These are phyloP conservation scores for Paulownia fortunei DNA, from an alignment of 257 asterid species.

Conservation along the genomic window DNA sequence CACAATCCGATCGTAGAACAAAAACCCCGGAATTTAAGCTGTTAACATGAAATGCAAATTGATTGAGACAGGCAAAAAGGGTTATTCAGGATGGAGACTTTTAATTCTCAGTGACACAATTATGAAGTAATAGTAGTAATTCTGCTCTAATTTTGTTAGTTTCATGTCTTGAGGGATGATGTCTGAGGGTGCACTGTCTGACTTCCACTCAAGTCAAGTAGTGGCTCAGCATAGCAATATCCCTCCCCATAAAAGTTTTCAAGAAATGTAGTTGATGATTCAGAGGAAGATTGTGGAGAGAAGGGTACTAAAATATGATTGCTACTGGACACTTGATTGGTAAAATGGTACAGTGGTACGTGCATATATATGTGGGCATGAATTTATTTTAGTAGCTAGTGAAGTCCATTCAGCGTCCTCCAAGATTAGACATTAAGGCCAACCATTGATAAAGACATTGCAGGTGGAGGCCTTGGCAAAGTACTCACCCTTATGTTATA, in stretches of 20 bases:
- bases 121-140: no score
- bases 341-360: not conserved
- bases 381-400: constrained; percentile 4
- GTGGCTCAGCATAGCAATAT: not conserved
- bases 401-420: constrained; percentile 25
- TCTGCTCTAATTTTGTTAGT: no score
- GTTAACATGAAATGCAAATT: no score
- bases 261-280: not conserved
- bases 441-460: constrained; percentile 33
- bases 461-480: constrained; percentile 14
- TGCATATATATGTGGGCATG: constrained; percentile 14
- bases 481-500: not conserved
- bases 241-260: not conserved
- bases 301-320: constrained; percentile 1
- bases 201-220: not conserved
- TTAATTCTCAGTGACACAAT: no score
- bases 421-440: constrained; percentile 3
- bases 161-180: not conserved
- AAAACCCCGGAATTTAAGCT: no score
- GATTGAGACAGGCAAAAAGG: no score
- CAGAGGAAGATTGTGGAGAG: not conserved
- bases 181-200: not conserved
- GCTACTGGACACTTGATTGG: constrained; percentile 3
- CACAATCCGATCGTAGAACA: no score
- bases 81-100: no score